Evolutionary conservation across 345 rosid species (phyloP).

Genomic region (Syzygium grande): DNA sequence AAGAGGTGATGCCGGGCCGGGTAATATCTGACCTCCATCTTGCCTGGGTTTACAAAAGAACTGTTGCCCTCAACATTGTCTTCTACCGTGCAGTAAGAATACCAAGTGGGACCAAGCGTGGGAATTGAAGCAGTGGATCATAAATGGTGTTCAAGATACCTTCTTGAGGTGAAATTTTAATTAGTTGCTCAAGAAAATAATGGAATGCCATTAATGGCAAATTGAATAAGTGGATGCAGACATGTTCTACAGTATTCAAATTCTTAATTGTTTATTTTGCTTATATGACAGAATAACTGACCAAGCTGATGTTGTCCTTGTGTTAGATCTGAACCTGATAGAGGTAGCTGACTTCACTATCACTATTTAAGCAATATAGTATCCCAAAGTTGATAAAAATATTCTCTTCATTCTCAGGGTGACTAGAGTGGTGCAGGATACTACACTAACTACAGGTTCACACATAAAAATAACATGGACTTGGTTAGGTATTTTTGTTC

Average conservation of each 20-base stretch:
- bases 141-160: slow-evolving; percentile 25
- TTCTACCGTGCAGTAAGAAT: background rate
- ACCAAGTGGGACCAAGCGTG: background rate
- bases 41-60: background rate
- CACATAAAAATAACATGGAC: background rate
- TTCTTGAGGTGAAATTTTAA: slow-evolving; percentile 55
- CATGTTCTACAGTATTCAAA: background rate
- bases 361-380: background rate
- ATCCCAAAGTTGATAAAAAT: background rate
- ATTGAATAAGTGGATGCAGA: background rate
- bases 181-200: background rate
- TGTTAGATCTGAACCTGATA: slow-evolving; percentile 82
- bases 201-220: fast-evolving
- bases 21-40: slow-evolving; percentile 8
- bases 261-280: background rate
- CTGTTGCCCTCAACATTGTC: background rate
- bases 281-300: slow-evolving; percentile 62
- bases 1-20: slow-evolving; percentile 96
- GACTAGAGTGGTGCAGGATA: slow-evolving; percentile 97
- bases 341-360: slow-evolving; percentile 28
- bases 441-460: slow-evolving; percentile 72
- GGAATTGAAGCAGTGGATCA: background rate
- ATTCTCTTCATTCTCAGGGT: slow-evolving; percentile 29
- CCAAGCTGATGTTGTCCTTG: slow-evolving; percentile 82
- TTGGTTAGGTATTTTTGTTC: background rate